These are phyloP conservation scores for Petunia hybrid DNA, from an alignment of 305 asterid genomes.

Conservation along the genomic window DNA sequence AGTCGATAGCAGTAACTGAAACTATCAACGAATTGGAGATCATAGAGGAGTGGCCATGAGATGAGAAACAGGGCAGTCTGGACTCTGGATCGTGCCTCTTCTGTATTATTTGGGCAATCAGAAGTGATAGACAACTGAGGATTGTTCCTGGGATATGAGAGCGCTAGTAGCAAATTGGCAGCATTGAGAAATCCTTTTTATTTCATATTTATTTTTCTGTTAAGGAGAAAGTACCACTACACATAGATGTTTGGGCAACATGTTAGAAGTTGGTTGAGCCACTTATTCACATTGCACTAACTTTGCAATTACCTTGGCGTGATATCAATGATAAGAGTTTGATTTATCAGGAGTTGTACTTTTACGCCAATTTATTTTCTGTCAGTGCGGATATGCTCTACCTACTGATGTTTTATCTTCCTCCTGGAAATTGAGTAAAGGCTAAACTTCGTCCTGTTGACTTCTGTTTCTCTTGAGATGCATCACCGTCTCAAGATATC, in stretches of 20 bases:
- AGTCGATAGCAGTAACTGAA: too few species aligned
- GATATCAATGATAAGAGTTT: not conserved
- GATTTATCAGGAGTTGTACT: not conserved
- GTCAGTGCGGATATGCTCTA: not conserved
- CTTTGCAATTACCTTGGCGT: not conserved
- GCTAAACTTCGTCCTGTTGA: not conserved
- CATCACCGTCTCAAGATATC: slow-evolving; percentile 13
- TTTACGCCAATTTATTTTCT: not conserved
- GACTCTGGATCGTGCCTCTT: too few species aligned
- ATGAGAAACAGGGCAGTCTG: too few species aligned
- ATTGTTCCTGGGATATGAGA: not conserved
- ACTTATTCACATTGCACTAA: not conserved
- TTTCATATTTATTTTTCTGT: not conserved
- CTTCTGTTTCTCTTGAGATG: slow-evolving; percentile 16
- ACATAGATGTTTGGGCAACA: not conserved
- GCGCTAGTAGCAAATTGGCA: not conserved
- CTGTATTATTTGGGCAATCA: too few species aligned
- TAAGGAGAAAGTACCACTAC: not conserved
- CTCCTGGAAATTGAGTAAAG: not conserved
- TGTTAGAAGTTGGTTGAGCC: not conserved
- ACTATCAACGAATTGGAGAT: too few species aligned
- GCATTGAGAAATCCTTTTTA: not conserved
- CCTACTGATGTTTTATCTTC: not conserved
- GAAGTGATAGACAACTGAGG: too few species aligned
- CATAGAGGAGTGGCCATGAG: too few species aligned